phyloP scores from a whole-genome alignment of 148 eudicot genomes.

The Fagopyrum esculentum region DNA sequence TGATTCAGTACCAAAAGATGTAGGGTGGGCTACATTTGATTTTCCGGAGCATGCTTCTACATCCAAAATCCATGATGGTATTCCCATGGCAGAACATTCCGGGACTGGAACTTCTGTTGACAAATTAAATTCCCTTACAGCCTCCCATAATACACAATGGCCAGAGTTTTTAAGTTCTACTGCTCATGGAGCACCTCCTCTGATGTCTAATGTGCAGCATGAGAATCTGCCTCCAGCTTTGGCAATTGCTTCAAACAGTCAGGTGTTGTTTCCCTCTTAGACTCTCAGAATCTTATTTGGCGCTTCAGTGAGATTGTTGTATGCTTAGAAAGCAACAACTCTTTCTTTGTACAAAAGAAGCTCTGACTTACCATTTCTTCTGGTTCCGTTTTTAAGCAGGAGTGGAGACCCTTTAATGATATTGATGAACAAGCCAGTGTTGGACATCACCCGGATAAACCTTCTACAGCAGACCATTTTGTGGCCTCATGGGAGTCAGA shows the following conservation, averaged over 20 bases:
- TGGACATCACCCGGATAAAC: constrained; percentile 27
- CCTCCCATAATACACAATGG: constrained; percentile 34
- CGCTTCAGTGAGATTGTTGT: too few species aligned
- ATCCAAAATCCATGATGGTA: constrained; percentile 21
- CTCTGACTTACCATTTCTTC: background rate
- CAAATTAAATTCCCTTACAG: constrained; percentile 17
- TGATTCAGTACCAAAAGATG: constrained; percentile 35
- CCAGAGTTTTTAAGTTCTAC: constrained; percentile 27
- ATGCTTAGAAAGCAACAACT: background rate
- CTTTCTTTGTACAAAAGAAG: background rate
- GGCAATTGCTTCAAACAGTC: constrained; percentile 25
- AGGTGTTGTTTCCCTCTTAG: constrained; percentile 25
- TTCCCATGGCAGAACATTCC: constrained; percentile 21
- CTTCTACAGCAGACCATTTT: constrained; percentile 25
- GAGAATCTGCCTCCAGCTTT: constrained; percentile 29
- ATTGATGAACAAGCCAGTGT: constrained; percentile 16
- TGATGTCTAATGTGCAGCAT: constrained; percentile 37
- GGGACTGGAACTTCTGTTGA: constrained; percentile 21
- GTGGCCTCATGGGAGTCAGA: constrained; percentile 22
- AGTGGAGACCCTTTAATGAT: constrained; percentile 70
- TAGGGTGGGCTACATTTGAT: constrained; percentile 94
- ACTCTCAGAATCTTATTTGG: background rate
- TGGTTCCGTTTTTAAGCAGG: constrained; percentile 24
- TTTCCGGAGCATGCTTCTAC: constrained; percentile 27
- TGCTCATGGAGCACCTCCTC: constrained; percentile 25